A percentile compares a stretch with the other conserved stretches of the same genome.
phyloP scores from a whole-genome alignment of 2,329 filamentous ascomycete genomes.

The Colletotrichum plurivorum region DNA sequence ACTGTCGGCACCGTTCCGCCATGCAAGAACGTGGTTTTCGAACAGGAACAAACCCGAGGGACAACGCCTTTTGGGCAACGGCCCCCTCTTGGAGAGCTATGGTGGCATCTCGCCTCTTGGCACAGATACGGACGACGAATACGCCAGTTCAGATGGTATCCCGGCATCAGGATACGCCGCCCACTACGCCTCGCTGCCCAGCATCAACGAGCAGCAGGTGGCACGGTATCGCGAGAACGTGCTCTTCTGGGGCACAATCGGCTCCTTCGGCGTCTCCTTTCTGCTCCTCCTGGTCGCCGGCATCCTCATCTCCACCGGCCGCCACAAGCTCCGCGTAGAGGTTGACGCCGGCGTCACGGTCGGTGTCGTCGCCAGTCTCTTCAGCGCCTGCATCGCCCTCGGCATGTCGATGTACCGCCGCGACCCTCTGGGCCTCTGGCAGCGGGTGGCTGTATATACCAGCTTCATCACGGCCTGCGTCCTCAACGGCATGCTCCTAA shows the following conservation, averaged over 20 bases:
- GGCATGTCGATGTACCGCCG: conserved; percentile 69
- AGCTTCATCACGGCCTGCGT: conserved; percentile 55
- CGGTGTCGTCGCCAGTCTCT: conserved; percentile 76
- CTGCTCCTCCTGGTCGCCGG: conserved; percentile 75
- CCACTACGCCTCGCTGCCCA: conserved; percentile 68
- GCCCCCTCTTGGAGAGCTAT: conserved; percentile 31
- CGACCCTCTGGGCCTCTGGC: conserved; percentile 58
- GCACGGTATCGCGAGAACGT: conserved; percentile 66
- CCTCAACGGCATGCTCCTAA: conserved; percentile 60
- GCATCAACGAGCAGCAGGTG: conserved; percentile 65
- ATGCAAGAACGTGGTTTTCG: conserved; percentile 66
- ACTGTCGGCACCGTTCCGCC: conserved; percentile 64
- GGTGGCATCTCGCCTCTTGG: conserved; percentile 44
- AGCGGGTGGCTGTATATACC: conserved; percentile 57
- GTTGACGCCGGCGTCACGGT: conserved; percentile 81
- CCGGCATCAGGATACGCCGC: conserved; percentile 65
- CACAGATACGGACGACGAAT: conserved; percentile 61
- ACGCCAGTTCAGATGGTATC: conserved; percentile 67
- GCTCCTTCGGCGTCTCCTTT: conserved; percentile 71
- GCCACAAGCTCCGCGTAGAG: conserved; percentile 76
- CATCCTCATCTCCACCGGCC: conserved; percentile 77
- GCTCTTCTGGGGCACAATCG: conserved; percentile 67
- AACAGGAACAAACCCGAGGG: conserved; percentile 32
- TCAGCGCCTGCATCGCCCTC: conserved; percentile 74
- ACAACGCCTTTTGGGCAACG: conserved; percentile 29